Percentiles rank a stretch among this genome's conserved stretches.
Conservation (phyloP, 192 early-diverging fungal genomes). For the Umbelopsis isabellina region DNA sequence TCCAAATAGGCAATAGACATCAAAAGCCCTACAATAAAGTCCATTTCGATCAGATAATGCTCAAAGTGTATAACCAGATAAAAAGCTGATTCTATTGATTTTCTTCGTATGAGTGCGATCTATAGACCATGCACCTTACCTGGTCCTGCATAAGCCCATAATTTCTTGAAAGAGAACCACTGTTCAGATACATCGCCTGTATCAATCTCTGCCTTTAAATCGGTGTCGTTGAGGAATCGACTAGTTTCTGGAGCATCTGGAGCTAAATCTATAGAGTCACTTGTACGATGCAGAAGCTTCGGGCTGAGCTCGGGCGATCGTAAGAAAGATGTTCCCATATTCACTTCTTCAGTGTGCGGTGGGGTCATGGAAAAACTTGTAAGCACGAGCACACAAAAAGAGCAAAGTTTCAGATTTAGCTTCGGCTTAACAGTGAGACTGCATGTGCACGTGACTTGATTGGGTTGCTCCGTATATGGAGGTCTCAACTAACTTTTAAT, state of each 20-base stretch:
- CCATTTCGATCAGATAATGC: not conserved
- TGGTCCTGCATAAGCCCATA: slow-evolving; percentile 62
- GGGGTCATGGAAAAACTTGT: not conserved
- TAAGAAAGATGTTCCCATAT: not conserved
- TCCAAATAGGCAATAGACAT: slow-evolving; percentile 64
- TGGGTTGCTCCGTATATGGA: no score
- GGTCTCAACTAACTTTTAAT: no score
- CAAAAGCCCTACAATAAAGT: slow-evolving; percentile 15
- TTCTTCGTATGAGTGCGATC: no score
- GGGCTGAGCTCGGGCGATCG: not conserved
- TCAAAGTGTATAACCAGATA: not conserved
- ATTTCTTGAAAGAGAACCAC: slow-evolving; percentile 57
- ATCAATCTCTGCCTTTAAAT: slow-evolving; percentile 45
- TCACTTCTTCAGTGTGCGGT: not conserved
- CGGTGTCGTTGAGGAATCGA: slow-evolving; percentile 26
- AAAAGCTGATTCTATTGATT: not conserved
- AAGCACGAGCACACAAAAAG: not conserved
- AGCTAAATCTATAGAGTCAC: not conserved
- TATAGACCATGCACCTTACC: slow-evolving; percentile 30
- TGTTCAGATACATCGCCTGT: slow-evolving; percentile 47
- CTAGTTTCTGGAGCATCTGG: not conserved
- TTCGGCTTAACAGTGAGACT: not conserved
- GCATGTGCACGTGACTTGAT: not conserved
- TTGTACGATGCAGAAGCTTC: not conserved
- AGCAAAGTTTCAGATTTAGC: not conserved